Percentiles rank a stretch among this genome's conserved stretches.
Evolutionary conservation across 1,139 yeast genomes (phyloP).

Genomic region (Tardiomyces blankii): DNA sequence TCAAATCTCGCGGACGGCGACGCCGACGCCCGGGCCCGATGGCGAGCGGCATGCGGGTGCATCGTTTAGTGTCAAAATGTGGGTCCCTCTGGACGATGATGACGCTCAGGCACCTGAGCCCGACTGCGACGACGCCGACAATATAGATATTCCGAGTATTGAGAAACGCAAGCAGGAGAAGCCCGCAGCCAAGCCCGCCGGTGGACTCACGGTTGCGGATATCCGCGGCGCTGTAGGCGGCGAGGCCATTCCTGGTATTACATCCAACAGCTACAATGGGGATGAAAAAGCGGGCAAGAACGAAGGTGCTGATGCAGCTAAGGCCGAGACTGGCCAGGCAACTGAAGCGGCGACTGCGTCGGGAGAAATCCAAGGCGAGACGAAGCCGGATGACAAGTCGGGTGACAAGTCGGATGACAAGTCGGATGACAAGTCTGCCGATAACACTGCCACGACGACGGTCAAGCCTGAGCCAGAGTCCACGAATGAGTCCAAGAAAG

Average conservation of each 20-base stretch:
- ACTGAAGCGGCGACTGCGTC: not conserved
- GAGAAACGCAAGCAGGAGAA: constrained; percentile 7
- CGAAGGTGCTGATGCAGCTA: not conserved
- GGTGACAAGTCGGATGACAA: no score
- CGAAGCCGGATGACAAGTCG: no score
- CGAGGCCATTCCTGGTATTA: constrained; percentile 41
- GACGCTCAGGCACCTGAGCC: constrained; percentile 17
- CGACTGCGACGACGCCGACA: constrained; percentile 33
- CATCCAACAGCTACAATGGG: constrained; percentile 7
- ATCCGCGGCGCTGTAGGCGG: constrained; percentile 58
- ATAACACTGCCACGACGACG: no score
- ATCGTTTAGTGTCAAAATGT: constrained; percentile 32
- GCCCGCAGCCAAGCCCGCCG: constrained; percentile 5
- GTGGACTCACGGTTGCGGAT: constrained; percentile 42
- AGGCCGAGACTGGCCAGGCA: not conserved
- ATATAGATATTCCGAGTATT: constrained; percentile 22
- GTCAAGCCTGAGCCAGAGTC: no score
- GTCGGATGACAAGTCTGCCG: no score
- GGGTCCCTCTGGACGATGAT: constrained; percentile 28
- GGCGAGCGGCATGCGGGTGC: constrained; percentile 13
- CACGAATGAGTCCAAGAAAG: no score
- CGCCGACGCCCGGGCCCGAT: constrained; percentile 22
- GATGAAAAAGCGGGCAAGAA: not conserved
- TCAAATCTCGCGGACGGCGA: constrained; percentile 9
- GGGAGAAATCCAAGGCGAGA: no score